These are phyloP conservation scores for Lentinula sp. DNA, from an alignment of 768 basidiomycete genomes.

Conservation along the genomic window DNA sequence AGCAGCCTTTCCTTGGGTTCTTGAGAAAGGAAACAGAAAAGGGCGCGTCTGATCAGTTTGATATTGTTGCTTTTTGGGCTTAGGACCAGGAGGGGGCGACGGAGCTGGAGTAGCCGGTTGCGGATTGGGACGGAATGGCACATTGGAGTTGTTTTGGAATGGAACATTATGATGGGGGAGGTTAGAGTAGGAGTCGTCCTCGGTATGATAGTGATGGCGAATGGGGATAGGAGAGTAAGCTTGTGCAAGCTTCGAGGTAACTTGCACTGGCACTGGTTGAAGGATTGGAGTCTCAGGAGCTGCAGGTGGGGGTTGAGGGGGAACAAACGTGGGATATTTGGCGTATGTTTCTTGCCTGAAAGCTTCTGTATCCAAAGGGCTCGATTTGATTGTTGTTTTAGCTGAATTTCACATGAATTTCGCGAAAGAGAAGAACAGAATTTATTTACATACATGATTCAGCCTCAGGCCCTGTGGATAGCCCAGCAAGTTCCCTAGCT, in stretches of 20 bases:
- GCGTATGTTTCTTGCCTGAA: constrained; percentile 89
- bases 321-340: constrained; percentile 92
- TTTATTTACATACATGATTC: constrained; percentile 25
- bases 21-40: constrained; percentile 93
- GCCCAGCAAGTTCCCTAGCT: constrained; percentile 77
- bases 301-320: constrained; percentile 41
- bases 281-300: constrained; percentile 18
- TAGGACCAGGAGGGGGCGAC: constrained; percentile 75
- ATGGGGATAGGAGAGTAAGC: constrained; percentile 92
- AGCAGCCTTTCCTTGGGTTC: constrained; percentile 48
- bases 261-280: constrained; percentile 25
- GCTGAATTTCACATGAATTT: constrained; percentile 7
- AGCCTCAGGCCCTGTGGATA: constrained; percentile 49
- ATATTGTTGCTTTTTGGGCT: constrained; percentile 97
- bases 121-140: constrained; percentile 29
- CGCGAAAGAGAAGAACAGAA: not conserved
- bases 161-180: constrained; percentile 19
- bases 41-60: constrained; percentile 94
- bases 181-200: constrained; percentile 53
- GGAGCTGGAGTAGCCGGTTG: constrained; percentile 90
- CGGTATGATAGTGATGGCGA: constrained; percentile 91
- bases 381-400: constrained; percentile 77
- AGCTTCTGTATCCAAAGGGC: constrained; percentile 82
- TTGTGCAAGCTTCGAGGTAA: constrained; percentile 70
- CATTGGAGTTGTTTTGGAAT: not conserved